Conservation (phyloP, 2,329 filamentous ascomycete genomes). For the Clonostachys byssicola region DNA sequence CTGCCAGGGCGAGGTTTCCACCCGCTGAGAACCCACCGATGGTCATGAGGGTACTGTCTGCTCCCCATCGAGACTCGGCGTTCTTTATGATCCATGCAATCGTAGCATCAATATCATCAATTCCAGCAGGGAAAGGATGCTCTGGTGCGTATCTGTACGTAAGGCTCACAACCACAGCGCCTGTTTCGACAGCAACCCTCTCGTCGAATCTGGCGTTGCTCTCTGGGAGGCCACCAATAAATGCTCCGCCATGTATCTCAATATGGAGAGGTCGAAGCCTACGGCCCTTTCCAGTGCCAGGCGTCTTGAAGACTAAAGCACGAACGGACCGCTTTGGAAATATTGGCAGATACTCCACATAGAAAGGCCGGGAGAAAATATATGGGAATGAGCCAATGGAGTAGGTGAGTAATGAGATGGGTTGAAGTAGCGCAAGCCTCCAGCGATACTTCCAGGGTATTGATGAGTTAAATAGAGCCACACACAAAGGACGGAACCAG, state of each 20-base stretch:
- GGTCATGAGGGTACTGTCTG: conserved; percentile 33
- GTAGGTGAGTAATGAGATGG: conserved; percentile 29
- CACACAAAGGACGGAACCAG: too few relatives aligned
- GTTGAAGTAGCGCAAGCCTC: conserved; percentile 36
- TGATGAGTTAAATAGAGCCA: too few relatives aligned
- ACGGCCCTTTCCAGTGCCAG: conserved; percentile 4
- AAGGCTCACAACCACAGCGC: conserved; percentile 40
- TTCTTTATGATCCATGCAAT: conserved; percentile 32
- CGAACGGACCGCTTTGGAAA: conserved; percentile 15
- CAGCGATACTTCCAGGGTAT: conserved; percentile 28
- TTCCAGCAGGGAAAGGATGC: conserved; percentile 38
- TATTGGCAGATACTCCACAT: conserved; percentile 24
- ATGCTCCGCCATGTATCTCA: conserved; percentile 37
- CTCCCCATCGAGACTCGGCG: conserved; percentile 23
- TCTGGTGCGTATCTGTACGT: conserved; percentile 49
- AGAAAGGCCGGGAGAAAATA: conserved; percentile 27
- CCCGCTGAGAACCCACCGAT: conserved; percentile 38
- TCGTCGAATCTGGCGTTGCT: conserved; percentile 24
- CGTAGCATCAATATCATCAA: conserved; percentile 41
- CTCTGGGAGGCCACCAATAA: conserved; percentile 37
- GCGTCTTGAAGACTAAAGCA: conserved; percentile 25
- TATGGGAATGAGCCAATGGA: conserved; percentile 26
- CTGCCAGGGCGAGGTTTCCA: conserved; percentile 33
- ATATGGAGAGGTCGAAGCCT: conserved; percentile 33
- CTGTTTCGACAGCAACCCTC: conserved; percentile 26